Evolutionary conservation across 1,139 yeast species (phyloP), one percentile per base, ranked within the genome.

Genomic region (Lodderomyces parapsilosis): DNA sequence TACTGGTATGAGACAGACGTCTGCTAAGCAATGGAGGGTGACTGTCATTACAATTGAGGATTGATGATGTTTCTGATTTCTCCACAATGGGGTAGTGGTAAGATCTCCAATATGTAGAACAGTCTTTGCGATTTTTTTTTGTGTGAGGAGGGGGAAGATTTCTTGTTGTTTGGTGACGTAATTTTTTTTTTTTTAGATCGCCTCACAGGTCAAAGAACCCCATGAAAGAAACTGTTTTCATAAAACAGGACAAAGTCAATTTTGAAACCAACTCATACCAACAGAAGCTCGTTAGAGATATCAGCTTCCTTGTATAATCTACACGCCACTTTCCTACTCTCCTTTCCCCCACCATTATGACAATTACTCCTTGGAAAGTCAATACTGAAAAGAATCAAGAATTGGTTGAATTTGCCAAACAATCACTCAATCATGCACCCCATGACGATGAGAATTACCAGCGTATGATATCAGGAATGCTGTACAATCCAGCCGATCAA

Each of bases 1-100:
- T 49, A 49, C 52, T 22, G 96, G 96, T 47, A 87, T 81, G 55
- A 87, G 68, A 56, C 96, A 87, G 19, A 88, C 80, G 57, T 88
- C 96, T 2, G 94, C 96, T 40, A 86, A 68, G 62, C 94, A 86
- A 52, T 77, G 77, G 13, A 86, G 60, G 27, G 71, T 70, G 7
- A 85, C 80, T 40, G 63, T 52, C 58, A 57, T 56, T 6, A 36
- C 23, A 11, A 27, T 27, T 27, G 31, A 27, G n/a, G n/a, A n/a
- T n/a, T n/a, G n/a, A n/a, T n/a, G n/a, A n/a, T n/a, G n/a, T n/a
- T n/a, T n/a, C n/a, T n/a, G n/a, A n/a, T n/a, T n/a, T n/a, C n/a
- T n/a, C n/a, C n/a, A n/a, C n/a, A n/a, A n/a, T n/a, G n/a, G n/a
- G n/a, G n/a, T n/a, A n/a, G n/a, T n/a, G n/a, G n/a, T n/a, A n/a